These are phyloP conservation scores for Dalbergia cultrata DNA, from an alignment of 306 rosid genomes.

Conservation along the genomic window DNA sequence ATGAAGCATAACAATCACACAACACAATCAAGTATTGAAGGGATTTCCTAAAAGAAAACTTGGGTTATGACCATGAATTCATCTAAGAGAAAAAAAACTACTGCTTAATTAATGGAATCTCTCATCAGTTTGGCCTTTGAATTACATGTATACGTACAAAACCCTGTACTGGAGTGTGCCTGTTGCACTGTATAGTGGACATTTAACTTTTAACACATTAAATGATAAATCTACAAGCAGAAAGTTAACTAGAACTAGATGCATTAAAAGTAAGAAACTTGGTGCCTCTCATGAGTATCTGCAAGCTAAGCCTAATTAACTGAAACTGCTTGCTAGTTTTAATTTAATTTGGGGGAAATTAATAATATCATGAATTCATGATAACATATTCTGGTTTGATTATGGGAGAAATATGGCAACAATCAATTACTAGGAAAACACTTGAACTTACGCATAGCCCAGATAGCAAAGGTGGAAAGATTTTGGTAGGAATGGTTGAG, in stretches of 20 bases:
- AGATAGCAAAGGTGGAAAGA: not conserved
- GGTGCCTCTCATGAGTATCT: not conserved
- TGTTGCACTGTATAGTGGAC: not conserved
- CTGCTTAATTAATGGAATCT: not conserved
- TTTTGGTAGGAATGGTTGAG: not conserved
- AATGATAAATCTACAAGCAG: not conserved
- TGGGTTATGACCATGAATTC: too few species aligned
- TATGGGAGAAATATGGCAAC: not conserved
- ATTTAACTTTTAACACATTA: not conserved
- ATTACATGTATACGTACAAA: conserved; percentile 3
- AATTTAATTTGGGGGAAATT: not conserved
- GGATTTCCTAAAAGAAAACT: too few species aligned
- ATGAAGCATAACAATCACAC: too few species aligned
- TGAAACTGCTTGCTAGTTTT: not conserved
- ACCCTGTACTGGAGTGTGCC: not conserved
- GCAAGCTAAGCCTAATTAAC: conserved; percentile 10
- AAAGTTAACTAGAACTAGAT: not conserved
- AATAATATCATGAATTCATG: not conserved
- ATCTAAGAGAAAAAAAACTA: too few species aligned
- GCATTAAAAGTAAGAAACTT: not conserved
- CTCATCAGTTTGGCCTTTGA: conserved; percentile 1
- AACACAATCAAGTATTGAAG: too few species aligned
- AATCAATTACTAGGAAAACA: too few species aligned
- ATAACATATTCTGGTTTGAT: not conserved
- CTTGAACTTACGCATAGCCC: not conserved